These are phyloP conservation scores for Phaffomyces opuntiae DNA, from an alignment of 805 yeast genomes.

Conservation along the genomic window DNA sequence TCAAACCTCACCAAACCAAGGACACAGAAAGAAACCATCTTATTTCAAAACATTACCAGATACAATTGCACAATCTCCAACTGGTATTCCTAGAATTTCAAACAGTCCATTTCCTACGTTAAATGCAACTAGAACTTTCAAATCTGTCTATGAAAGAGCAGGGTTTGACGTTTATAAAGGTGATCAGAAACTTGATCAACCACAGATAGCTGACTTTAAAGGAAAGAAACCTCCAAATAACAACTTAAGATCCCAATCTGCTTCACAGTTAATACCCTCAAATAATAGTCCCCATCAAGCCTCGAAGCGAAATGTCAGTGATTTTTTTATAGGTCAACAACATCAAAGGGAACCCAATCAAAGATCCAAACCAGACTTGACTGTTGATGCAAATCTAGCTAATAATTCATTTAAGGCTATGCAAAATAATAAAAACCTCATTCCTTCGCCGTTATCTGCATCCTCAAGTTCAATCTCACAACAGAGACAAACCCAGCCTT, in stretches of 20 bases:
- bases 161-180: slow-evolving; percentile 59
- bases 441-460: not conserved
- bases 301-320: slow-evolving; percentile 17
- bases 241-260: slow-evolving; percentile 12
- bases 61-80: slow-evolving; percentile 18
- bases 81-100: slow-evolving; percentile 24
- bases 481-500: not conserved
- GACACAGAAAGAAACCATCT: slow-evolving; percentile 14
- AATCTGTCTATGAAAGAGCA: slow-evolving; percentile 74
- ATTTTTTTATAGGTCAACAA: slow-evolving; percentile 4
- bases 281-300: not conserved
- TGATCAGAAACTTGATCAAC: not conserved
- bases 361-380: not conserved
- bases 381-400: slow-evolving; percentile 7
- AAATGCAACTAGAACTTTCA: slow-evolving; percentile 51
- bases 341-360: not conserved
- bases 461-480: not conserved
- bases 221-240: not conserved
- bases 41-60: slow-evolving; percentile 23
- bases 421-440: not conserved
- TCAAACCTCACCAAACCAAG: not conserved
- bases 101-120: slow-evolving; percentile 62
- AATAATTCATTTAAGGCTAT: not conserved
- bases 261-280: slow-evolving; percentile 4
- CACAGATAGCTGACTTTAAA: not conserved